These are phyloP conservation scores for Russula virescens DNA, from an alignment of 768 basidiomycete species.

Conservation along the genomic window DNA sequence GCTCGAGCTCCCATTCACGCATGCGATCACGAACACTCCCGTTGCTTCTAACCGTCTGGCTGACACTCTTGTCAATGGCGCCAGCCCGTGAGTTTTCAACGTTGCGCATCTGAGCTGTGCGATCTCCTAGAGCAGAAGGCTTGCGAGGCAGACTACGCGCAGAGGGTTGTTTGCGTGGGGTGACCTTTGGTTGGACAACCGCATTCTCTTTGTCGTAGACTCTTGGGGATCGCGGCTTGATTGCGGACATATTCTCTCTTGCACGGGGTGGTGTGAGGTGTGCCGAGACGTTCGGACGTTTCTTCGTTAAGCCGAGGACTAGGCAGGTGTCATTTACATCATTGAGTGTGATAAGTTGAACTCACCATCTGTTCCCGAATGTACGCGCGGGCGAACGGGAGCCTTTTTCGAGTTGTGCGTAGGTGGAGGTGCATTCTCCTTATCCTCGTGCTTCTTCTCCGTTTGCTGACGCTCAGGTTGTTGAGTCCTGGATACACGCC, in stretches of 20 bases:
- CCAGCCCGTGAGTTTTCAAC: constrained; percentile 25
- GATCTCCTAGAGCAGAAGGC: constrained; percentile 24
- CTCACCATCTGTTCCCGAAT: constrained; percentile 16
- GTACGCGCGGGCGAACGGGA: constrained; percentile 9
- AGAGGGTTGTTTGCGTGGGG: constrained; percentile 11
- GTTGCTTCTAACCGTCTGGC: constrained; percentile 22
- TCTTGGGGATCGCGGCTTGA: constrained; percentile 8
- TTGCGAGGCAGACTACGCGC: constrained; percentile 23
- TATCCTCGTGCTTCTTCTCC: constrained; percentile 21
- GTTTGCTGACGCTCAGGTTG: constrained; percentile 19
- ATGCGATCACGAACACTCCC: constrained; percentile 50
- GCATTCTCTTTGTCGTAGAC: constrained; percentile 11
- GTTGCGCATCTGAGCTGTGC: constrained; percentile 19
- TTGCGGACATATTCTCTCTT: constrained; percentile 1
- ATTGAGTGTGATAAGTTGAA: neutral
- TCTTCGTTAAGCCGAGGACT: constrained; percentile 17
- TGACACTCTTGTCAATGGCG: constrained; percentile 26
- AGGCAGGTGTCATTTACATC: neutral
- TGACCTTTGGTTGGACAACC: constrained; percentile 5
- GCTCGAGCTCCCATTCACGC: constrained; percentile 71
- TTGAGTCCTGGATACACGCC: constrained; percentile 22
- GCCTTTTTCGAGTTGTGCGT: neutral
- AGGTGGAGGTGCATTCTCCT: neutral
- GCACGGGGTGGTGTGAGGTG: constrained; percentile 10
- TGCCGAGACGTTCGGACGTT: constrained; percentile 11